phyloP scores from a whole-genome alignment of 768 basidiomycete species.

The Xanthoconium stramineum region DNA sequence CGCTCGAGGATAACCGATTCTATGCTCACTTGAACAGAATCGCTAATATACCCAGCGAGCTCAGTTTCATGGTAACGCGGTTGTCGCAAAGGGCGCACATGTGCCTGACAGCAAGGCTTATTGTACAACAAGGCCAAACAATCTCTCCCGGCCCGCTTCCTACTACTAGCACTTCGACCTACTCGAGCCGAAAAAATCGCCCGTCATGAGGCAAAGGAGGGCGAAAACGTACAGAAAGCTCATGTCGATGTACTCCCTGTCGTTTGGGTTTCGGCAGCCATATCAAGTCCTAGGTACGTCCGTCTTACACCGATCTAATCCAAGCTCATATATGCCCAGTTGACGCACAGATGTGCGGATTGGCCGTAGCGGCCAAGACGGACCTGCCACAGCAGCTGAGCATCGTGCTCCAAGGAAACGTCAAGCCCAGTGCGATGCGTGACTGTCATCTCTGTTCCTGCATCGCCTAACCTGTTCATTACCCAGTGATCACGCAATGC shows the following conservation, averaged over 20 bases:
- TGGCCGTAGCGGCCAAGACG: slow-evolving; percentile 62
- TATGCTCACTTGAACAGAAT: slow-evolving; percentile 15
- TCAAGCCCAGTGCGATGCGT: slow-evolving; percentile 80
- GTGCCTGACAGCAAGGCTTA: background rate
- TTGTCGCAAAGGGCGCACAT: background rate
- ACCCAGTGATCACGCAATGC: slow-evolving; percentile 97
- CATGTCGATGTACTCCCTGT: slow-evolving; percentile 84
- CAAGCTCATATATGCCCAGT: slow-evolving; percentile 43
- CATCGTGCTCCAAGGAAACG: slow-evolving; percentile 77
- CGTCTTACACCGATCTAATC: background rate
- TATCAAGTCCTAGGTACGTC: slow-evolving; percentile 85
- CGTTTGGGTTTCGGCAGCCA: slow-evolving; percentile 89
- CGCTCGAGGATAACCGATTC: background rate
- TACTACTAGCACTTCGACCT: background rate
- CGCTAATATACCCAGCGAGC: slow-evolving; percentile 4
- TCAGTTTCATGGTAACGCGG: slow-evolving; percentile 16
- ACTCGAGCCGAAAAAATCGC: background rate
- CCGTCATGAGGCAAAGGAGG: slow-evolving; percentile 87
- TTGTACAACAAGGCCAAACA: slow-evolving; percentile 28
- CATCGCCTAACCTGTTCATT: slow-evolving; percentile 40
- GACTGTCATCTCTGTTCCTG: slow-evolving; percentile 4
- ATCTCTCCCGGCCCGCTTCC: background rate
- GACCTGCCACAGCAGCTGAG: slow-evolving; percentile 75
- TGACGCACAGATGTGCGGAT: slow-evolving; percentile 80
- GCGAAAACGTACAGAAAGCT: slow-evolving; percentile 93